phyloP scores from a whole-genome alignment of 768 basidiomycete species.

The Paxillus ammoniavirescens region DNA sequence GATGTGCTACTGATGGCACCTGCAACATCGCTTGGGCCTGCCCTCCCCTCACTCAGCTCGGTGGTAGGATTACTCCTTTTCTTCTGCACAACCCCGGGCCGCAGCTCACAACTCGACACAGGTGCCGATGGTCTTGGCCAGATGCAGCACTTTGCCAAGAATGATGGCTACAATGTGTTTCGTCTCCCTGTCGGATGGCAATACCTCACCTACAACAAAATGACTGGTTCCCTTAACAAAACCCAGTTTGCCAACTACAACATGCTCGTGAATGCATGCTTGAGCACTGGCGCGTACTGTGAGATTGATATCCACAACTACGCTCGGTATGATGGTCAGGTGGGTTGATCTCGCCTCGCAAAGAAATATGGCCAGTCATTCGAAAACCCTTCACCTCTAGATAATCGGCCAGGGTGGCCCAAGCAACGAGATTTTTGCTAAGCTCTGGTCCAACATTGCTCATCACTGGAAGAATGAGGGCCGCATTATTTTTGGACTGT shows the following conservation, averaged over 20 bases:
- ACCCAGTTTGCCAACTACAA: constrained; percentile 51
- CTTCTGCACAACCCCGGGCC: too few species aligned
- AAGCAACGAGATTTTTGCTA: constrained; percentile 50
- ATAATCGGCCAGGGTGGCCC: constrained; percentile 67
- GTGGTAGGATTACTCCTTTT: constrained; percentile 27
- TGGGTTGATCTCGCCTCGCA: constrained; percentile 10
- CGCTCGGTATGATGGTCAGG: constrained; percentile 51
- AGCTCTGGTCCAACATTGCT: constrained; percentile 38
- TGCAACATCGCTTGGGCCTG: constrained; percentile 38
- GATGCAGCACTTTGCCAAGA: constrained; percentile 57
- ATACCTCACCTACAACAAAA: constrained; percentile 39
- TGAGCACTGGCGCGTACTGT: constrained; percentile 49
- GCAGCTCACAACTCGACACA: too few species aligned
- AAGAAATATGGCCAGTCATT: too few species aligned
- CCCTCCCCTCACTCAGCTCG: constrained; percentile 46
- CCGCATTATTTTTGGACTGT: constrained; percentile 51
- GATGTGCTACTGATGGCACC: constrained; percentile 45
- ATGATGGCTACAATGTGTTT: constrained; percentile 57
- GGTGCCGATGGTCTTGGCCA: constrained; percentile 38
- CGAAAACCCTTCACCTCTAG: constrained; percentile 12
- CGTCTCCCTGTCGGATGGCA: constrained; percentile 65
- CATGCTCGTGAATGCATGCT: constrained; percentile 38
- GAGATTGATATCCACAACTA: constrained; percentile 64
- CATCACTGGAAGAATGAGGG: constrained; percentile 16
- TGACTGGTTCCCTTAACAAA: constrained; percentile 40